Percentiles rank a stretch among this genome's conserved stretches.
These are phyloP conservation scores for Darksidea phi DNA, from an alignment of 495 filamentous ascomycete genomes.

Conservation along the genomic window DNA sequence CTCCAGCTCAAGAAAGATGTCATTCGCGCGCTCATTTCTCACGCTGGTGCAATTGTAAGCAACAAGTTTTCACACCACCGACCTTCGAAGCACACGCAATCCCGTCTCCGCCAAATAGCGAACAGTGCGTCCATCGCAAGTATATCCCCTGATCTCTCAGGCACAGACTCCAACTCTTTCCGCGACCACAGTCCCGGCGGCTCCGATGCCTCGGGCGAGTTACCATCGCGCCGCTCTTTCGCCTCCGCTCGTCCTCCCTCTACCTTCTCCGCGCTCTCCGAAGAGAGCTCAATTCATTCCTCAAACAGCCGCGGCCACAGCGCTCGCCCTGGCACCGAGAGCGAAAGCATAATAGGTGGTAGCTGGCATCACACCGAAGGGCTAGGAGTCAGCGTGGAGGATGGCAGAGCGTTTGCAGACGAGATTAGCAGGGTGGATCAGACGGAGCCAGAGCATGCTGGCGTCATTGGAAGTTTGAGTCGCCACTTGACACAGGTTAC, in stretches of 20 bases:
- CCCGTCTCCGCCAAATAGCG: conserved; percentile 76
- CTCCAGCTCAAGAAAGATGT: conserved; percentile 89
- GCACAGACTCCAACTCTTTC: conserved; percentile 24
- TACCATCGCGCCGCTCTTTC: conserved; percentile 16
- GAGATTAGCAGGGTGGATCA: conserved; percentile 32
- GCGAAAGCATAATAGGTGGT: background rate
- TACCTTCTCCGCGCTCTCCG: conserved; percentile 15
- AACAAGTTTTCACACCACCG: conserved; percentile 89
- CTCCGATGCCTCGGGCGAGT: conserved; percentile 22
- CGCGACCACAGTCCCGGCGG: conserved; percentile 23
- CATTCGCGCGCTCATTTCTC: conserved; percentile 88
- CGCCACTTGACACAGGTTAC: conserved; percentile 15
- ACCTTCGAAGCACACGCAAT: conserved; percentile 51
- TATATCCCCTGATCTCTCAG: conserved; percentile 36
- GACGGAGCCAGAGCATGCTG: conserved; percentile 26
- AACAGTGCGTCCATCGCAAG: conserved; percentile 51
- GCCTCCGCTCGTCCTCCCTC: conserved; percentile 25
- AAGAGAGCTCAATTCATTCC: conserved; percentile 8
- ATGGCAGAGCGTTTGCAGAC: conserved; percentile 30
- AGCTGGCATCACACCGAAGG: conserved; percentile 5
- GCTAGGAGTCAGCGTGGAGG: conserved; percentile 9
- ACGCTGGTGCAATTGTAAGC: conserved; percentile 92
- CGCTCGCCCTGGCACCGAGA: background rate
- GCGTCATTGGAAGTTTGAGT: conserved; percentile 7
- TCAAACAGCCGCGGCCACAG: conserved; percentile 9